Base-by-base conservation (phyloP, 768 basidiomycete species). In the Hericium alpestre region DNA sequence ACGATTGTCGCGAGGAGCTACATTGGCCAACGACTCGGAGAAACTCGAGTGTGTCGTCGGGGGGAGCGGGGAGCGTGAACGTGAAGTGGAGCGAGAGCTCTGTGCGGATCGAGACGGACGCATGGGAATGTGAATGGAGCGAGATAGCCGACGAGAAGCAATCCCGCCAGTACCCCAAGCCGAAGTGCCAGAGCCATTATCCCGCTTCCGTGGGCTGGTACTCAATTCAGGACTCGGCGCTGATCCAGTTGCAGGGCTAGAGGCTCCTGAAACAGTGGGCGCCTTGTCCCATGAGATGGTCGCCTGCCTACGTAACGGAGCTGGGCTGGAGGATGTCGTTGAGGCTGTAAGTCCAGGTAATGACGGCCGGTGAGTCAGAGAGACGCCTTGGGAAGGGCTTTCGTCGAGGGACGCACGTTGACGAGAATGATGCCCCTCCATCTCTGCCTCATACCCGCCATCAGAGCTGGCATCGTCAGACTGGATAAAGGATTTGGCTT, bases 81-180 rank as follows among this genome's bases (percentile, higher is more conserved):
- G 86, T 55, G 95, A 97, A 18, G 89, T 93, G 9, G 93, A 96
- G 38, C 95, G 87, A 20, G 95, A 98, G 66, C 86, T 90, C 62
- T 87, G 84, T 32, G 81, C 84, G 55, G 91, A 92, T 55, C 74
- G 83, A 51, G 81, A 74, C 18, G 83, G 77, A 25, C 81, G 80
- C 41, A 77, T 70, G 54, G 84, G 80, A 54, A 90, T 88, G 65
- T 91, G 89, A 57, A 91, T 87, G 2, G 86, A 82, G 60, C 90
- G 85, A 23, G 90, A 93, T 58, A 93, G 76, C n/a, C 90, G 81
- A 62, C 89, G 88, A 55, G 87, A 87, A 57, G 85, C 68, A 57
- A 79, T 69, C 53, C 75, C 72, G 1, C 61, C 61, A 8, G 58
- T 55, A 1, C 54, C 53, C 57, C 62, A 56, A 48, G 60, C 56